phyloP scores from a whole-genome alignment of 495 filamentous ascomycete species.

The Aspergillus haitiensis region DNA sequence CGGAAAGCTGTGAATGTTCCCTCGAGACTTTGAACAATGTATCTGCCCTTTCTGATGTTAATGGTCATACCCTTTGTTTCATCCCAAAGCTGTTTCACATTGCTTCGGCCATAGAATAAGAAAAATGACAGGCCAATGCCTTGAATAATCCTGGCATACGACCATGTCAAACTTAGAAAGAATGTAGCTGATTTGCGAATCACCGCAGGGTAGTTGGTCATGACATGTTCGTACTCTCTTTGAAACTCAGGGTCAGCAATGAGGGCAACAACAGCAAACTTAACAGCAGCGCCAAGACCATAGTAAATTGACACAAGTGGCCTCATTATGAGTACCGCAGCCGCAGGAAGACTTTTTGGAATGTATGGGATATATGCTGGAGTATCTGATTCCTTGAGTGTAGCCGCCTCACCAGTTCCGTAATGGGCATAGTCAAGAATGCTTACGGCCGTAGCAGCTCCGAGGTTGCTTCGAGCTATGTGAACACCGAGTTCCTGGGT shows the following conservation, averaged over 20 bases:
- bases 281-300: conserved; percentile 42
- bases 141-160: conserved; percentile 44
- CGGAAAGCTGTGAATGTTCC: conserved; percentile 51
- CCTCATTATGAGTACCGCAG: conserved; percentile 30
- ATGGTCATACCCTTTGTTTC: conserved; percentile 51
- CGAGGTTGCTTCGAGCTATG: conserved; percentile 45
- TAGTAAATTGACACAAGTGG: conserved; percentile 42
- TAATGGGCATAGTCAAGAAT: conserved; percentile 43
- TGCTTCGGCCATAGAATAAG: conserved; percentile 47
- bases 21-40: conserved; percentile 46
- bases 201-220: conserved; percentile 32
- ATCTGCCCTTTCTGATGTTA: conserved; percentile 45
- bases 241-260: conserved; percentile 61
- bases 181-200: conserved; percentile 43
- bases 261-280: conserved; percentile 54
- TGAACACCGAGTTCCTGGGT: conserved; percentile 37
- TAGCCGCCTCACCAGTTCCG: conserved; percentile 34
- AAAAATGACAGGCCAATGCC: conserved; percentile 48
- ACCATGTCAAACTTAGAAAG: conserved; percentile 50
- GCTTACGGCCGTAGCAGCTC: conserved; percentile 39
- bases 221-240: conserved; percentile 54
- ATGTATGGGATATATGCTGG: conserved; percentile 36
- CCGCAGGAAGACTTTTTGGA: conserved; percentile 28
- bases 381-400: conserved; percentile 33
- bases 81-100: conserved; percentile 46